Conservation (phyloP, 208 protist species). For the Wallacemonas sp. region DNA sequence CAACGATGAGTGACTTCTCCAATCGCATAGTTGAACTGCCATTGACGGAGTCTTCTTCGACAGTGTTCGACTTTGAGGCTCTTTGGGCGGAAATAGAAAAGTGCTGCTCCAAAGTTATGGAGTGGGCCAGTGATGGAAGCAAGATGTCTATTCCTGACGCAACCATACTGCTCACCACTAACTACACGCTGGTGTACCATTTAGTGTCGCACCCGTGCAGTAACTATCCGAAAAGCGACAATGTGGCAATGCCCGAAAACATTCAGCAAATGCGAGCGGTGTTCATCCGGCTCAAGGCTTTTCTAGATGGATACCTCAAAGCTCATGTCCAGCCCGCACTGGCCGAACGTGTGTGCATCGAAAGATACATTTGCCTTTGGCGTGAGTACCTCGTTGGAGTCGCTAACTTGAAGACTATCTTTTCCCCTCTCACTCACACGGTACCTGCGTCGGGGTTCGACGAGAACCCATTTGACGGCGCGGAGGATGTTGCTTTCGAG, state of each 20-base stretch:
- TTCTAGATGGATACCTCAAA: conserved; percentile 27
- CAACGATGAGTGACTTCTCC: neutral
- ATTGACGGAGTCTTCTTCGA: conserved; percentile 23
- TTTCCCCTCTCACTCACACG: conserved; percentile 32
- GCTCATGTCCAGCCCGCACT: conserved; percentile 15
- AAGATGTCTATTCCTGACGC: neutral
- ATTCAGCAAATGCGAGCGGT: conserved; percentile 35
- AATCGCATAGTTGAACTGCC: too few species aligned
- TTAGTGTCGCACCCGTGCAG: conserved; percentile 41
- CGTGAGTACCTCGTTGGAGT: conserved; percentile 33
- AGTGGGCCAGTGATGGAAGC: conserved; percentile 16
- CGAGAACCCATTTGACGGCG: conserved; percentile 29
- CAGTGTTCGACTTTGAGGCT: conserved; percentile 24
- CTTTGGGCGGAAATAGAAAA: conserved; percentile 31
- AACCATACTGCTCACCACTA: neutral
- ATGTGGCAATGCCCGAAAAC: conserved; percentile 12
- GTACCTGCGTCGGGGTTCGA: conserved; percentile 25
- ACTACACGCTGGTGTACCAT: conserved; percentile 45
- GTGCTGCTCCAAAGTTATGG: conserved; percentile 29
- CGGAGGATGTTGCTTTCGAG: conserved; percentile 32
- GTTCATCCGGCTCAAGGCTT: conserved; percentile 17
- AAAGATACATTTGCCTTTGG: conserved; percentile 33
- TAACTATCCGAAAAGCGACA: conserved; percentile 25
- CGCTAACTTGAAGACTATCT: conserved; percentile 42
- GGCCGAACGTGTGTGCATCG: neutral